Evolutionary conservation across 257 asterid species (phyloP).

Genomic region (Capsicum chinense): DNA sequence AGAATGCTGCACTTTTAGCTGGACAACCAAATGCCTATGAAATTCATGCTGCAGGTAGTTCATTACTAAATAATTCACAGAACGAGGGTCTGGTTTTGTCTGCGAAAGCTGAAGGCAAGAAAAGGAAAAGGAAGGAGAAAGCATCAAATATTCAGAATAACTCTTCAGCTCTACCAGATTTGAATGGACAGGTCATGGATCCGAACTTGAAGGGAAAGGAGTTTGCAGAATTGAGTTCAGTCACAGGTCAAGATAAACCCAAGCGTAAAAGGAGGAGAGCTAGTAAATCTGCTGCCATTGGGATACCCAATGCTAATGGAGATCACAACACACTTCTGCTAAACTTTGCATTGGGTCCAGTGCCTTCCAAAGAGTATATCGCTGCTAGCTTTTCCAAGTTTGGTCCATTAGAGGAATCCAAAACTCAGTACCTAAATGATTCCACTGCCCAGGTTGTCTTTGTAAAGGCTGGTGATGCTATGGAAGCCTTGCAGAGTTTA

Average conservation of each 20-base stretch:
- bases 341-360: constrained; percentile 48
- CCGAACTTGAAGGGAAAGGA: constrained; percentile 34
- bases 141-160: constrained; percentile 16
- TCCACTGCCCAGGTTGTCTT: constrained; percentile 50
- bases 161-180: constrained; percentile 63
- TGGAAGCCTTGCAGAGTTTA: constrained; percentile 59
- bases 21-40: constrained; percentile 30
- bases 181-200: constrained; percentile 55
- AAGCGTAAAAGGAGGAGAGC: constrained; percentile 41
- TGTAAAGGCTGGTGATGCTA: constrained; percentile 59
- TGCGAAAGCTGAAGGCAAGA: constrained; percentile 42
- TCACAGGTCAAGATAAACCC: constrained; percentile 39
- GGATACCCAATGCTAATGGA: constrained; percentile 31
- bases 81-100: constrained; percentile 32
- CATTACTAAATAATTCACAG: constrained; percentile 35
- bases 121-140: constrained; percentile 51
- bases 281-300: constrained; percentile 30
- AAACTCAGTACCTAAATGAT: constrained; percentile 39
- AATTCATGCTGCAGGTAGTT: constrained; percentile 33
- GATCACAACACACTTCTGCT: constrained; percentile 39
- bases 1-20: constrained; percentile 32
- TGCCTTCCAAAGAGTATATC: constrained; percentile 56
- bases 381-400: constrained; percentile 52
- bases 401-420: constrained; percentile 63
- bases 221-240: constrained; percentile 36